Conservation (phyloP, 164 flowering plant genomes). For the Cinnamomum micranthum region DNA sequence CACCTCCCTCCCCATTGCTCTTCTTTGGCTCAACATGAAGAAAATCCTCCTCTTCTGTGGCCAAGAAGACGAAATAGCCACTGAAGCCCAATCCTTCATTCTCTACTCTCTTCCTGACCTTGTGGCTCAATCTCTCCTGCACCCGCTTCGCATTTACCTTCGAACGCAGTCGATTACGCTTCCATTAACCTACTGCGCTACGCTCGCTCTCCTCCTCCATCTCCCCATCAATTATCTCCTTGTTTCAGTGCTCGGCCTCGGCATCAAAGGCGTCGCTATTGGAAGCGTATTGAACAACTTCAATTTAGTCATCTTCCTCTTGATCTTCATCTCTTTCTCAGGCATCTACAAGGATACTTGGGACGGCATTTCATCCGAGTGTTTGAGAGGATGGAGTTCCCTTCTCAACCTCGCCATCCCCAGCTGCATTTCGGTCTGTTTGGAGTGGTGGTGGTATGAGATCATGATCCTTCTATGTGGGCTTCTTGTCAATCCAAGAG, state of each 20-base stretch:
- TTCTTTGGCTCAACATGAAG: conserved; percentile 65
- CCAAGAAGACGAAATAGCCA: conserved; percentile 49
- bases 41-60: conserved; percentile 42
- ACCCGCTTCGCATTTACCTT: conserved; percentile 66
- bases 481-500: conserved; percentile 48
- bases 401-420: conserved; percentile 59
- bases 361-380: conserved; percentile 41
- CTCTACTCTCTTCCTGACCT: conserved; percentile 67
- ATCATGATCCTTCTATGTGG: conserved; percentile 78
- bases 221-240: conserved; percentile 65
- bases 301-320: conserved; percentile 46
- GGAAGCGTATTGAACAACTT: conserved; percentile 52
- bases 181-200: conserved; percentile 60
- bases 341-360: conserved; percentile 47
- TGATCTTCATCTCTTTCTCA: conserved; percentile 38
- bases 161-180: conserved; percentile 60
- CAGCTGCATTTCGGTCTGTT: conserved; percentile 73
- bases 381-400: conserved; percentile 45
- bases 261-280: conserved; percentile 63
- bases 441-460: conserved; percentile 97
- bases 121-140: conserved; percentile 52
- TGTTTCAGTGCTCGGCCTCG: conserved; percentile 43
- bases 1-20: conserved; percentile 44
- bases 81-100: conserved; percentile 50
- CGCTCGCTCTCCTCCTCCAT: conserved; percentile 52